phyloP scores from a whole-genome alignment of 1,284 basidiomycete genomes.

The Entoloma clypeatum region DNA sequence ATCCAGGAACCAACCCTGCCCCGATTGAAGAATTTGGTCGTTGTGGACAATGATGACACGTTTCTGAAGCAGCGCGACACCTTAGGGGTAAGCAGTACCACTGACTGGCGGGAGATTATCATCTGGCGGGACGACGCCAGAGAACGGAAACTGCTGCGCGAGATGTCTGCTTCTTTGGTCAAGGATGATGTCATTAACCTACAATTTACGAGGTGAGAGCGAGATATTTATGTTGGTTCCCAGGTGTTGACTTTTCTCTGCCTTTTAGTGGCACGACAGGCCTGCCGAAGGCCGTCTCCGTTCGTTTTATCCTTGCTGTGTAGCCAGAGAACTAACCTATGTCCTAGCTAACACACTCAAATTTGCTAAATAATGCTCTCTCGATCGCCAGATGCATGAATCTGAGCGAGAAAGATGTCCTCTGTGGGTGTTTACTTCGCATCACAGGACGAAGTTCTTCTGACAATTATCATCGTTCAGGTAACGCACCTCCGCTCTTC shows the following conservation, averaged over 20 bases:
- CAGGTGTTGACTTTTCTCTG: constrained; percentile 1
- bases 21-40: constrained; percentile 59
- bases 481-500: constrained; percentile 78
- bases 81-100: constrained; percentile 43
- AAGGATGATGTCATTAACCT: constrained; percentile 76
- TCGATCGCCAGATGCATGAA: constrained; percentile 71
- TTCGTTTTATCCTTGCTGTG: constrained; percentile 29
- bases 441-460: background rate
- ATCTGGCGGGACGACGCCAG: constrained; percentile 53
- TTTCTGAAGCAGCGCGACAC: constrained; percentile 36
- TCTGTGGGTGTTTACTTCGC: constrained; percentile 48
- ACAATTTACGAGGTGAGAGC: constrained; percentile 73
- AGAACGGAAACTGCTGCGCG: constrained; percentile 40
- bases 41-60: constrained; percentile 60
- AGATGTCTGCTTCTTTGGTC: constrained; percentile 37
- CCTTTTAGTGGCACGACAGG: constrained; percentile 71
- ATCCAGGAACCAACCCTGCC: constrained; percentile 64
- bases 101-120: constrained; percentile 66
- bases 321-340: background rate
- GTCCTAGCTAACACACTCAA: constrained; percentile 65
- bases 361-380: constrained; percentile 76
- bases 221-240: background rate
- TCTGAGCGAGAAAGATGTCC: constrained; percentile 56
- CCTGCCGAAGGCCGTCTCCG: constrained; percentile 73
- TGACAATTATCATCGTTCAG: constrained; percentile 31